Evolutionary conservation across 192 early-diverging fungal genomes (phyloP).

Genomic region (Backusella mclennaniae): DNA sequence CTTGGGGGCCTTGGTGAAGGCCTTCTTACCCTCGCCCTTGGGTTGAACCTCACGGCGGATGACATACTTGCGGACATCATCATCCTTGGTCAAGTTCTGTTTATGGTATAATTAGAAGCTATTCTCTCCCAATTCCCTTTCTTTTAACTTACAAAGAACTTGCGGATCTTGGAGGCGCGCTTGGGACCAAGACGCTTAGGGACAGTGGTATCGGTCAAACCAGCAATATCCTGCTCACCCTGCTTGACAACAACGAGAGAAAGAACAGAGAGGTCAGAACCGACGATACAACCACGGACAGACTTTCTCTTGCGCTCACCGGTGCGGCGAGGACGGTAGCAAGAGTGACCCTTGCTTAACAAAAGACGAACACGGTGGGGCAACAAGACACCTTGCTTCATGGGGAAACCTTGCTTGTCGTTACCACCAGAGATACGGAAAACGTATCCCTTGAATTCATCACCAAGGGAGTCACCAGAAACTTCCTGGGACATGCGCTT

Average conservation of each 20-base stretch:
- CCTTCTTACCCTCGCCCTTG: conserved; percentile 89
- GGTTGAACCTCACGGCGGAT: conserved; percentile 94
- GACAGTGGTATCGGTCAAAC: conserved; percentile 87
- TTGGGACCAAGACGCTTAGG: conserved; percentile 99
- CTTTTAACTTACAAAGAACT: conserved; percentile 83
- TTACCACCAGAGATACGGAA: conserved; percentile 99
- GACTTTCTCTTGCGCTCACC: conserved; percentile 98
- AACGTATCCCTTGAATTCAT: conserved; percentile 99
- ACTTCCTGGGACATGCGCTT: conserved; percentile 98
- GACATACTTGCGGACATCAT: conserved; percentile 99
- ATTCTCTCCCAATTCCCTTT: neutral
- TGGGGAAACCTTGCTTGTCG: conserved; percentile 99
- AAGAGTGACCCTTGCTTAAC: conserved; percentile 93
- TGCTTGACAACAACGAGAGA: conserved; percentile 96
- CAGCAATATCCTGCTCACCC: conserved; percentile 94
- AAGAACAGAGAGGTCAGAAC: conserved; percentile 88
- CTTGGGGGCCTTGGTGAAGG: conserved; percentile 93
- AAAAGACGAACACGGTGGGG: conserved; percentile 76
- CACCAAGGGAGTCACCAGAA: conserved; percentile 91
- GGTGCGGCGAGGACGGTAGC: conserved; percentile 93
- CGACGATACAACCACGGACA: conserved; percentile 98
- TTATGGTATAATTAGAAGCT: neutral
- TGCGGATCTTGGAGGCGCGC: conserved; percentile 98
- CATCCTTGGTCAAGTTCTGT: conserved; percentile 88
- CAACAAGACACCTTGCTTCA: conserved; percentile 98